Conservation (phyloP, 2,329 filamentous ascomycete species). For the Plenodomus tracheiphilus region DNA sequence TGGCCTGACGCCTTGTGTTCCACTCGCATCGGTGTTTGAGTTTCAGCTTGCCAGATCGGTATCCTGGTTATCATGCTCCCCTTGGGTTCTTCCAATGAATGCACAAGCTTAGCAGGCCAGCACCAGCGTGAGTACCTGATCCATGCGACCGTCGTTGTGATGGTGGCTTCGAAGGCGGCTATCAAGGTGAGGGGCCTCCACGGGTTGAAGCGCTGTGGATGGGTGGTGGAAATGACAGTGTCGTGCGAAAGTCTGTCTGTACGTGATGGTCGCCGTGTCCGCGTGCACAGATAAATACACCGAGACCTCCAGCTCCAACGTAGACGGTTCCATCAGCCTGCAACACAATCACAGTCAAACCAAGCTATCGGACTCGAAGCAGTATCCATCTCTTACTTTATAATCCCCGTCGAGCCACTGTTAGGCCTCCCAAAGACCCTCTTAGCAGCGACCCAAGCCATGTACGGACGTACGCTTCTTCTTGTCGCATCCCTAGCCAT, state of each 20-base stretch:
- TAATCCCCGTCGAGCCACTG: no score
- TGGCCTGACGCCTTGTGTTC: conserved; percentile 27
- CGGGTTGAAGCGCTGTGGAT: conserved; percentile 15
- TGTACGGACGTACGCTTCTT: not conserved
- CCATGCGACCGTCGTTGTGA: conserved; percentile 4
- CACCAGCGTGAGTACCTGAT: not conserved
- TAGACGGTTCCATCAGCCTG: no score
- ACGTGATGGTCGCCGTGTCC: not conserved
- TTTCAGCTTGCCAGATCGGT: conserved; percentile 30
- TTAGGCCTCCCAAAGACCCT: no score
- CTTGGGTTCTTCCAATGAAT: conserved; percentile 17
- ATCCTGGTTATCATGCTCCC: conserved; percentile 16
- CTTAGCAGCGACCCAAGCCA: no score
- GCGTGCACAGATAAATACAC: conserved; percentile 11
- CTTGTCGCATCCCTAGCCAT: no score
- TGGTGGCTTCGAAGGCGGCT: conserved; percentile 17
- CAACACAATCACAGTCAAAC: no score
- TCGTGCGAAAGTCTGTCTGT: conserved; percentile 4
- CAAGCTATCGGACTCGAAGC: no score
- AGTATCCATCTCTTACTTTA: no score
- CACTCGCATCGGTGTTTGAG: conserved; percentile 14
- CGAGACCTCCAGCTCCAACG: no score
- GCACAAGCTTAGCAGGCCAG: conserved; percentile 3
- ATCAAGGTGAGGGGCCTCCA: not conserved
- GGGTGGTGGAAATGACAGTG: conserved; percentile 10